These are phyloP conservation scores for Trichoderma sp. DNA, from an alignment of 2,329 filamentous ascomycete genomes.

Conservation along the genomic window DNA sequence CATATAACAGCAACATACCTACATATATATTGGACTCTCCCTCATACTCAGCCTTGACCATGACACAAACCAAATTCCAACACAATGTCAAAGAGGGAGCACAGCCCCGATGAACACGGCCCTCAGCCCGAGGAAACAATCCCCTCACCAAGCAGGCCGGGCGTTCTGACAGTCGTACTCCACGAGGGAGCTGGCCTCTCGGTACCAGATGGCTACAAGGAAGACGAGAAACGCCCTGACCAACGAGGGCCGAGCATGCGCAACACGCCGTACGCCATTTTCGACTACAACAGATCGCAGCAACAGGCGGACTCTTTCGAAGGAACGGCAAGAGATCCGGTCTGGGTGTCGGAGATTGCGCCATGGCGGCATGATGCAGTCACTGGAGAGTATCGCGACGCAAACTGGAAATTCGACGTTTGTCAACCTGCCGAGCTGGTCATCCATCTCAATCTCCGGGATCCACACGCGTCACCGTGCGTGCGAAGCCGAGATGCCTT, in stretches of 20 bases:
- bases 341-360: neutral
- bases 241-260: neutral
- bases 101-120: neutral
- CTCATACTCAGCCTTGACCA: neutral
- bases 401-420: neutral
- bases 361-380: neutral
- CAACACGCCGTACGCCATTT: neutral
- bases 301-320: neutral
- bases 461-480: neutral
- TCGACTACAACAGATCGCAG: neutral
- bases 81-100: neutral
- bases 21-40: too few relatives aligned
- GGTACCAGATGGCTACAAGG: neutral
- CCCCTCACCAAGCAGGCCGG: neutral
- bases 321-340: neutral
- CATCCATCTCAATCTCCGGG: conserved; percentile 5
- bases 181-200: neutral
- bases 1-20: neutral
- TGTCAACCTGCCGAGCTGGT: neutral
- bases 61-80: neutral
- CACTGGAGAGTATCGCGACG: neutral
- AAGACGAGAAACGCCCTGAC: neutral
- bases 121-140: neutral
- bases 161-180: neutral
- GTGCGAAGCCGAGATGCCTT: neutral